These are phyloP conservation scores for Hansenula anomala DNA, from an alignment of 1,139 yeast species.

Conservation along the genomic window DNA sequence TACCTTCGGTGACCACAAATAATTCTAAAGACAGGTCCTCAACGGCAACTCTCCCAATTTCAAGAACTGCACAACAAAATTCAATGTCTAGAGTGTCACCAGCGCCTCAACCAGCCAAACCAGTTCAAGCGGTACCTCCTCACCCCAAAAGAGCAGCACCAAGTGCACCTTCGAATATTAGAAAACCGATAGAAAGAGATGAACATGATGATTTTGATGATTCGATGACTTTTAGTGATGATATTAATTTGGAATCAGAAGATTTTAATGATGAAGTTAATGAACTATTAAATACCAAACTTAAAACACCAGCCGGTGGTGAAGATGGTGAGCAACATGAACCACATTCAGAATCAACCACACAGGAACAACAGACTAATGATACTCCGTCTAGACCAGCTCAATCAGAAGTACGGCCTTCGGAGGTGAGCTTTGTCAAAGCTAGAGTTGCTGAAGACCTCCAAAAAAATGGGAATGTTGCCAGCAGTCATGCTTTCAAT, in stretches of 20 bases:
- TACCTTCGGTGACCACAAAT: background rate
- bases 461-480: conserved; percentile 38
- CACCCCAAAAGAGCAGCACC: background rate
- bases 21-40: conserved; percentile 2
- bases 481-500: conserved; percentile 34
- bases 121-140: conserved; percentile 5
- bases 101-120: background rate
- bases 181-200: conserved; percentile 7
- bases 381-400: conserved; percentile 5
- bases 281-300: conserved; percentile 24
- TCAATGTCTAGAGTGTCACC: background rate
- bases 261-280: conserved; percentile 30
- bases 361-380: conserved; percentile 4
- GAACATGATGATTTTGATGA: conserved; percentile 49
- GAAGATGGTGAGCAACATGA: conserved; percentile 3
- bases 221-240: conserved; percentile 66
- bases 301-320: conserved; percentile 8
- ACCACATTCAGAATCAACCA: background rate
- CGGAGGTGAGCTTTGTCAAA: conserved; percentile 44
- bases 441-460: conserved; percentile 54
- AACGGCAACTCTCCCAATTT: background rate
- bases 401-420: conserved; percentile 5
- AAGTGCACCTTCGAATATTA: no score
- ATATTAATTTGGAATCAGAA: conserved; percentile 33
- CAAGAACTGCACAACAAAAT: conserved; percentile 2